phyloP scores from a whole-genome alignment of 208 protist species.

The Blastocrithidia nonstop region DNA sequence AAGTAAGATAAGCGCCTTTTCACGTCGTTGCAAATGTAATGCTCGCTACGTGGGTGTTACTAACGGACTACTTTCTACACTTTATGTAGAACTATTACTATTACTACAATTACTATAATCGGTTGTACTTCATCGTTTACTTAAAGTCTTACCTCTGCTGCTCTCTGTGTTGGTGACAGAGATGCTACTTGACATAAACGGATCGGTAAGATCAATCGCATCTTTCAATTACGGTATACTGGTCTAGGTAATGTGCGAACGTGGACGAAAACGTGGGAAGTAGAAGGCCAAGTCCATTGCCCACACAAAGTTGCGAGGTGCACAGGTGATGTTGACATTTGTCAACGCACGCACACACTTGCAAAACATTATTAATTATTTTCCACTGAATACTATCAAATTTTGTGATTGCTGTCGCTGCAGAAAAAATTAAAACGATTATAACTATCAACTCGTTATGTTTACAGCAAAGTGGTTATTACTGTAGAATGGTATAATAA shows the following conservation, averaged over 20 bases:
- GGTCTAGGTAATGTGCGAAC: constrained; percentile 26
- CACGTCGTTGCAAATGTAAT: constrained; percentile 19
- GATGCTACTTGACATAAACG: no score
- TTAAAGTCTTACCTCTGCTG: no score
- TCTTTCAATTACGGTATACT: constrained; percentile 66
- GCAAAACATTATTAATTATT: constrained; percentile 1
- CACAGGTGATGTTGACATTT: constrained; percentile 2
- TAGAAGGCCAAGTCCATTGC: constrained; percentile 73
- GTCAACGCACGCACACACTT: constrained; percentile 1
- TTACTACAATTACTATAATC: no score
- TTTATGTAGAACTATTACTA: background rate
- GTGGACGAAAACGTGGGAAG: constrained; percentile 63
- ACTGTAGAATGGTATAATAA: no score
- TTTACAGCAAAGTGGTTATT: no score
- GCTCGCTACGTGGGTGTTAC: constrained; percentile 6
- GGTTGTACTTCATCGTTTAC: no score
- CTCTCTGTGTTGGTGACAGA: no score
- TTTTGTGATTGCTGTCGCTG: no score
- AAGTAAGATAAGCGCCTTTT: constrained; percentile 36
- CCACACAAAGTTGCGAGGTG: constrained; percentile 14
- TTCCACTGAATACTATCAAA: no score
- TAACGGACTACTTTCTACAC: constrained; percentile 8
- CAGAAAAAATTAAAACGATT: no score
- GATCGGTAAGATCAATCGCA: constrained; percentile 33
- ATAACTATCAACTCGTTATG: no score